These are phyloP conservation scores for Marsdenia floribunda DNA, from an alignment of 257 asterid genomes.

Conservation along the genomic window DNA sequence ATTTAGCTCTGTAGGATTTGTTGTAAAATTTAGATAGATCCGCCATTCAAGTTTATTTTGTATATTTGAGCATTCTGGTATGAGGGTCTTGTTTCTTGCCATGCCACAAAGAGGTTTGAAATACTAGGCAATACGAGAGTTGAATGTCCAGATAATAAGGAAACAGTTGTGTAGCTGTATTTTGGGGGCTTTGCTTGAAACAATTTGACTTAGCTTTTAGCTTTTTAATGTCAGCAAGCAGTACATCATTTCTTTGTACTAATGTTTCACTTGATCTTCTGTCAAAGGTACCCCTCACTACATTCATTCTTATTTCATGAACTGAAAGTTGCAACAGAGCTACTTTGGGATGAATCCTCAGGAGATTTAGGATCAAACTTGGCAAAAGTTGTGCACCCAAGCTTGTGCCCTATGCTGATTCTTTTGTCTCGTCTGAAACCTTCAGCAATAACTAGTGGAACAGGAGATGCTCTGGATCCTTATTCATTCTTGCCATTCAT, in stretches of 20 bases:
- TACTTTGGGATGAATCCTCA: constrained; percentile 51
- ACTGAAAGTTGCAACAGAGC: constrained; percentile 73
- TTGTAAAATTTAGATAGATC: background rate
- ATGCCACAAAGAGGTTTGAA: background rate
- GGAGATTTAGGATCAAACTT: constrained; percentile 47
- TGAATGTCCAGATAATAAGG: background rate
- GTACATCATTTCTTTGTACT: background rate
- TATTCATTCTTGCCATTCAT: constrained; percentile 79
- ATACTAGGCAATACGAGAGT: background rate
- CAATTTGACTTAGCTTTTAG: background rate
- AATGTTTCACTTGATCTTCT: constrained; percentile 9
- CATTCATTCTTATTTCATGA: constrained; percentile 77
- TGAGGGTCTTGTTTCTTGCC: background rate
- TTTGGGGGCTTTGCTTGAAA: background rate
- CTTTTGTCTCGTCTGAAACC: constrained; percentile 88
- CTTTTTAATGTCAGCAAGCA: constrained; percentile 1
- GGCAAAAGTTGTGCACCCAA: constrained; percentile 76
- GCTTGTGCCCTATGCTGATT: constrained; percentile 90
- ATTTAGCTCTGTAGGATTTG: background rate
- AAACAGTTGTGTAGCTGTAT: background rate
- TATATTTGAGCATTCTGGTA: background rate
- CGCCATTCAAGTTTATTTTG: background rate
- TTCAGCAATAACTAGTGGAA: constrained; percentile 66
- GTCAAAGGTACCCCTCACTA: constrained; percentile 77
- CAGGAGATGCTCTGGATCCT: constrained; percentile 80